These are phyloP conservation scores for Rosellinia necatrix DNA, from an alignment of 2,329 filamentous ascomycete genomes.

Conservation along the genomic window DNA sequence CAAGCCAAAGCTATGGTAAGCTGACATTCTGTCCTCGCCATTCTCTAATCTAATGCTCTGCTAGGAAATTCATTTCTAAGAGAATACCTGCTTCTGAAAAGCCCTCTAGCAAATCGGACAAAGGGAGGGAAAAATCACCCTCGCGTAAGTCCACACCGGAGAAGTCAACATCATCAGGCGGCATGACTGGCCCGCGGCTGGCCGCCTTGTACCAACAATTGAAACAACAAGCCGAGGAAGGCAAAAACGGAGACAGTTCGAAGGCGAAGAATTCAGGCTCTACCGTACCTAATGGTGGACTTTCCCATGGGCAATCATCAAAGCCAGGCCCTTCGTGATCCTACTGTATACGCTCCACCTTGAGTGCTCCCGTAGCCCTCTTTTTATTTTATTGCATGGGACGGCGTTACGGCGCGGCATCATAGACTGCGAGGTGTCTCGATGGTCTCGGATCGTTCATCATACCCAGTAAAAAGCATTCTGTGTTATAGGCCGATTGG, in stretches of 20 bases:
- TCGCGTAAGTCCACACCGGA: conserved; percentile 28
- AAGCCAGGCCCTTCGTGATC: conserved; percentile 30
- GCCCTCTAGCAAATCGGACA: conserved; percentile 34
- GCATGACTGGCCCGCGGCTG: conserved; percentile 42
- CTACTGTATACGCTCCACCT: conserved; percentile 19
- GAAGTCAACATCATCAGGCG: conserved; percentile 29
- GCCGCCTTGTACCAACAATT: conserved; percentile 41
- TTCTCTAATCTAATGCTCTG: conserved; percentile 22
- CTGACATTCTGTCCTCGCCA: conserved; percentile 6
- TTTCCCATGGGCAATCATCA: conserved; percentile 35
- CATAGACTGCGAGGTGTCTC: conserved; percentile 34
- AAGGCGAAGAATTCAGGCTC: conserved; percentile 35
- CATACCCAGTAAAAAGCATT: conserved; percentile 44
- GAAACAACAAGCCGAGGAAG: conserved; percentile 36
- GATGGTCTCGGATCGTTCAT: conserved; percentile 36
- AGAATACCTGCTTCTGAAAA: conserved; percentile 42
- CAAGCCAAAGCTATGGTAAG: conserved; percentile 45
- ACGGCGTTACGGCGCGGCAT: conserved; percentile 40
- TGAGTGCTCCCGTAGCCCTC: conserved; percentile 9
- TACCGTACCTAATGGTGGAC: conserved; percentile 33
- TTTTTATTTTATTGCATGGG: conserved; percentile 39
- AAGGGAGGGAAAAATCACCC: conserved; percentile 33
- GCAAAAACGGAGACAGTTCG: conserved; percentile 33
- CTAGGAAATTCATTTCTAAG: conserved; percentile 43
- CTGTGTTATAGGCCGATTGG: conserved; percentile 38